phyloP scores from a whole-genome alignment of 2,329 filamentous ascomycete genomes.

The Bertia moriformis region DNA sequence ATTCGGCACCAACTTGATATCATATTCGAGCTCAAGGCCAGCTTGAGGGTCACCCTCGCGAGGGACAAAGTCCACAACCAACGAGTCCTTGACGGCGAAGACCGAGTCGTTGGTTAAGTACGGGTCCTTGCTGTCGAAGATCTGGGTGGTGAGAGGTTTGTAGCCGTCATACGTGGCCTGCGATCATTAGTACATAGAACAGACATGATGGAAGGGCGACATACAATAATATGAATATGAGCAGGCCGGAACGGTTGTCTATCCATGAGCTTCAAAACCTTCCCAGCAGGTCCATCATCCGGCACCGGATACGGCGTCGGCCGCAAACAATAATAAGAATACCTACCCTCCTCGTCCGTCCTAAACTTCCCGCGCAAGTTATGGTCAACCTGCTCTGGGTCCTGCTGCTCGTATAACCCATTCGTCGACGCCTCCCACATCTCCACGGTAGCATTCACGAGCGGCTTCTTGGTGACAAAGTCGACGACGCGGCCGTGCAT shows the following conservation, averaged over 20 bases:
- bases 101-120: conserved; percentile 40
- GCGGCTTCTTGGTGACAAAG: conserved; percentile 35
- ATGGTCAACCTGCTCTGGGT: conserved; percentile 53
- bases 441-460: conserved; percentile 40
- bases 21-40: conserved; percentile 12
- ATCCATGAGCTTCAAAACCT: conserved; percentile 28
- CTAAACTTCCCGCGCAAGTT: conserved; percentile 62
- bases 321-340: conserved; percentile 44
- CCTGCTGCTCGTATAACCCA: conserved; percentile 54
- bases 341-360: conserved; percentile 50
- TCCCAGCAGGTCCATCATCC: conserved; percentile 28
- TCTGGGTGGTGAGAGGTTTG: conserved; percentile 60
- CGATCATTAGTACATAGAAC: conserved; percentile 5
- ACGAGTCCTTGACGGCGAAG: conserved; percentile 36
- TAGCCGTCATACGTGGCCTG: conserved; percentile 45
- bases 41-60: conserved; percentile 16
- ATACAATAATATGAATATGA: conserved; percentile 34
- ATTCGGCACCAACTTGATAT: conserved; percentile 4
- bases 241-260: conserved; percentile 31
- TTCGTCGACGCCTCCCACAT: conserved; percentile 54
- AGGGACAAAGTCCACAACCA: conserved; percentile 33
- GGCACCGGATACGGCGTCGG: conserved; percentile 42
- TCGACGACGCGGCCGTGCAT: conserved; percentile 44
- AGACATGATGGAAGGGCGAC: conserved; percentile 3
- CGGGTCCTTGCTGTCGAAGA: conserved; percentile 56